Evolutionary conservation across 169 alveolate species (phyloP).

Genomic region (Eimeria necatrix): DNA sequence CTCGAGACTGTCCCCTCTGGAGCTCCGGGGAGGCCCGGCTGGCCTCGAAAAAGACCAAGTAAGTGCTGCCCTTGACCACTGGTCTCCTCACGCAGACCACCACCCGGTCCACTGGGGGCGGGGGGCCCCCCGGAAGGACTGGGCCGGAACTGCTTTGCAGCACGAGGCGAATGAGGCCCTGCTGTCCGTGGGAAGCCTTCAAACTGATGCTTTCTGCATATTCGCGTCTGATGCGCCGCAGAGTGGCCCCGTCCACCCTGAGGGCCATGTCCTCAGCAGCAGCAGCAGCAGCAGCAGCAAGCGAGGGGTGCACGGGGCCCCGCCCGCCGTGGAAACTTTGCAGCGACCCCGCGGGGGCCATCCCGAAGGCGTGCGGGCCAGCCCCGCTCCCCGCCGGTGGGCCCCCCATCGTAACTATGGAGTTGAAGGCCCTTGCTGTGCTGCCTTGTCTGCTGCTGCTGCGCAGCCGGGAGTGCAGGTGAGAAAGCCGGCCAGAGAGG

Average conservation of each 20-base stretch:
- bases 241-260: not conserved
- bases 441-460: not conserved
- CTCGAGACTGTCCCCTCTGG: not conserved
- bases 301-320: not conserved
- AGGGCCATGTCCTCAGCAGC: not conserved
- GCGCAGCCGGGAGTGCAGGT: conserved; percentile 6
- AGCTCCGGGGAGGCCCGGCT: not conserved
- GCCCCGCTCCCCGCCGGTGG: not conserved
- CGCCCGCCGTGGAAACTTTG: not conserved
- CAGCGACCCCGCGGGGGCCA: not conserved
- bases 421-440: not conserved
- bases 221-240: not conserved
- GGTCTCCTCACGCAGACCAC: conserved; percentile 45
- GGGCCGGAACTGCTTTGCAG: not conserved
- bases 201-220: conserved; percentile 1
- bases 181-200: conserved; percentile 5
- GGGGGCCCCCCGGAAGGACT: not conserved
- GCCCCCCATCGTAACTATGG: not conserved
- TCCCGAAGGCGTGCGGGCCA: not conserved
- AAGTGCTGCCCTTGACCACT: conserved; percentile 55
- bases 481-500: not conserved
- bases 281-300: not conserved
- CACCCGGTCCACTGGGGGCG: conserved; percentile 38
- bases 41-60: conserved; percentile 51
- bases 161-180: not conserved